Evolutionary conservation across 352 stramenopile species (phyloP), one percentile per base, ranked within the genome.

Genomic region (Phytophthora pisi): DNA sequence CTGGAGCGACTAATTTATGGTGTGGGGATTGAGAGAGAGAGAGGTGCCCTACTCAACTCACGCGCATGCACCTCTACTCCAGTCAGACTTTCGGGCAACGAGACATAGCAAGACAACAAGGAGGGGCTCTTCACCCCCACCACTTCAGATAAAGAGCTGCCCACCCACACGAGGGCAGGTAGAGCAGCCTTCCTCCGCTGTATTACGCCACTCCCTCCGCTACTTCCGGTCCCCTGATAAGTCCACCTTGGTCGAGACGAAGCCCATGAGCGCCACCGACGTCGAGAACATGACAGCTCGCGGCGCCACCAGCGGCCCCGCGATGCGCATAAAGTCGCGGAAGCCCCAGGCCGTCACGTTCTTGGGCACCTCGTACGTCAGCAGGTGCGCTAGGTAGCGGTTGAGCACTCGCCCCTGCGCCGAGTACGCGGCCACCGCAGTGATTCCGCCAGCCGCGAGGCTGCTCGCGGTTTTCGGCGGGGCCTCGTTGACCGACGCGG

Each of bases 311-410:
- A 91, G 74, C 30, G 85, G 82, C 3, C 73, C 76, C 16, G 77
- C 86, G 66, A 91, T 77, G 38, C 82, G 79, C 47, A 91, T 49
- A 42, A 91, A 93, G 59, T 93, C 78, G 18, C 81, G 78, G 52
- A 88, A 90, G n/a, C 67, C 65, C 85, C 85, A 93, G 8, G 80
- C 64, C 52, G 81, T 80, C 23, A 93, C 81, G 53, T 91, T 84
- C 59, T 74, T 73, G 8, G 85, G 85, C 46, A 91, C 83, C 61
- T 91, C 76, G 55, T 91, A 93, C 2, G 81, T 91, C 40, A 90
- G 66, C 45, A 90, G 72, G 59, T 89, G 81, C 24, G 81, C 69
- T 30, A 93, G 73, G 47, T 83, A 81, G 50, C 78, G 63, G 61
- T 88, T 81, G 15, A 93, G 71, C 53, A 89, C 55, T 9, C 74